Evolutionary conservation across 768 basidiomycete genomes (phyloP).

Genomic region (Leccinum ochraceum): DNA sequence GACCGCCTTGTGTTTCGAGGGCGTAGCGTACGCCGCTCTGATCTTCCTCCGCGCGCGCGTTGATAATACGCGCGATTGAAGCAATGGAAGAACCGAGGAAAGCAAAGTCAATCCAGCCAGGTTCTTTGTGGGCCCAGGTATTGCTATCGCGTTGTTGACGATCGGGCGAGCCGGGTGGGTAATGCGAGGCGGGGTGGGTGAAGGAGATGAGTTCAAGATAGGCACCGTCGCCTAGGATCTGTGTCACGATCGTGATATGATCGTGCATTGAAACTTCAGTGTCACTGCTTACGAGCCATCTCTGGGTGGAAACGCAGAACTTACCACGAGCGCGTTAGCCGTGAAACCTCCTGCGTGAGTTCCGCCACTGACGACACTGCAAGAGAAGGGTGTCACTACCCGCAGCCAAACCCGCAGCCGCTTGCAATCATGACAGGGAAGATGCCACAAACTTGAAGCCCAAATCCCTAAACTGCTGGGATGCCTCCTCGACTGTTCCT

Average conservation of each 20-base stretch:
- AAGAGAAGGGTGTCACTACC: background rate
- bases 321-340: constrained; percentile 63
- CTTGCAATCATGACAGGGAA: background rate
- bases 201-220: constrained; percentile 76
- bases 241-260: background rate
- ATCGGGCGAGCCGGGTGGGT: constrained; percentile 51
- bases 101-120: constrained; percentile 71
- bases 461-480: constrained; percentile 53
- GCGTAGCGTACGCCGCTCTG: constrained; percentile 44
- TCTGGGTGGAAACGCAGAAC: constrained; percentile 1
- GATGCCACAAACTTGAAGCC: constrained; percentile 60
- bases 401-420: background rate
- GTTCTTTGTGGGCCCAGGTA: constrained; percentile 53
- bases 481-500: constrained; percentile 49
- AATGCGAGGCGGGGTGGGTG: constrained; percentile 52
- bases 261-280: background rate
- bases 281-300: background rate
- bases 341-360: constrained; percentile 64
- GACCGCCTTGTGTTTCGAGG: constrained; percentile 51
- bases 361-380: constrained; percentile 67
- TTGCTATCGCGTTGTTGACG: constrained; percentile 44
- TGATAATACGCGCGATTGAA: constrained; percentile 53
- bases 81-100: constrained; percentile 54
- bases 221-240: constrained; percentile 44
- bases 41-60: constrained; percentile 45